Conservation (phyloP, 192 early-diverging fungal genomes). For the Entomortierella beljakovae region DNA sequence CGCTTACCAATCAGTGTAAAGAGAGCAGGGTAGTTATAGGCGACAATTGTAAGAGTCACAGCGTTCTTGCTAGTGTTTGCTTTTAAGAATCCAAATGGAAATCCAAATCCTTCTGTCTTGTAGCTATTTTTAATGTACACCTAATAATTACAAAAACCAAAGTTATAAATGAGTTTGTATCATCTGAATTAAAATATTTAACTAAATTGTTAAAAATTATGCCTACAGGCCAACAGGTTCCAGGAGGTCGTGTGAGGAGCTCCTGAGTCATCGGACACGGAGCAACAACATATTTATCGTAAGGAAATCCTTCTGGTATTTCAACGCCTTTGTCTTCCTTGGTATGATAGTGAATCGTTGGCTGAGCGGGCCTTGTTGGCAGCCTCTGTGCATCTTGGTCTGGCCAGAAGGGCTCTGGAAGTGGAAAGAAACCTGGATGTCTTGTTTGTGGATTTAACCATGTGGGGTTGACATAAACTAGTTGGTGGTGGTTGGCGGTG, state of each 20-base stretch:
- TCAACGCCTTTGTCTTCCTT: conserved; percentile 62
- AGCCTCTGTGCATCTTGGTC: conserved; percentile 49
- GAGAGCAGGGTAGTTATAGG: conserved; percentile 84
- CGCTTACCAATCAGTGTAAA: conserved; percentile 71
- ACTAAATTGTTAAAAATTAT: not conserved
- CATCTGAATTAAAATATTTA: not conserved
- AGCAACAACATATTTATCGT: conserved; percentile 82
- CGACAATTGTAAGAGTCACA: conserved; percentile 80
- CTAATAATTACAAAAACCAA: not conserved
- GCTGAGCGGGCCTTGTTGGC: conserved; percentile 71
- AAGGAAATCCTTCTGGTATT: conserved; percentile 79
- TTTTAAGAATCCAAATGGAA: conserved; percentile 82
- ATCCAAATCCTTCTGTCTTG: conserved; percentile 68
- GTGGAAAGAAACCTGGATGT: conserved; percentile 71
- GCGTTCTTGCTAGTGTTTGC: conserved; percentile 70
- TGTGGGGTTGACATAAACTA: conserved; percentile 36
- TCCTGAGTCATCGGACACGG: conserved; percentile 70
- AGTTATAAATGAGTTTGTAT: not conserved
- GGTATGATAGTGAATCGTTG: conserved; percentile 68
- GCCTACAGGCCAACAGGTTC: conserved; percentile 67
- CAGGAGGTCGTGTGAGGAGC: conserved; percentile 64
- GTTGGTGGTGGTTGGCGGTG: conserved; percentile 50
- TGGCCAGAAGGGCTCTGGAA: conserved; percentile 82
- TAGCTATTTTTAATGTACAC: conserved; percentile 75
- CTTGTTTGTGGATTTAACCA: conserved; percentile 46